phyloP scores from a whole-genome alignment of 805 yeast genomes.

The Barnettozyma vustinii region DNA sequence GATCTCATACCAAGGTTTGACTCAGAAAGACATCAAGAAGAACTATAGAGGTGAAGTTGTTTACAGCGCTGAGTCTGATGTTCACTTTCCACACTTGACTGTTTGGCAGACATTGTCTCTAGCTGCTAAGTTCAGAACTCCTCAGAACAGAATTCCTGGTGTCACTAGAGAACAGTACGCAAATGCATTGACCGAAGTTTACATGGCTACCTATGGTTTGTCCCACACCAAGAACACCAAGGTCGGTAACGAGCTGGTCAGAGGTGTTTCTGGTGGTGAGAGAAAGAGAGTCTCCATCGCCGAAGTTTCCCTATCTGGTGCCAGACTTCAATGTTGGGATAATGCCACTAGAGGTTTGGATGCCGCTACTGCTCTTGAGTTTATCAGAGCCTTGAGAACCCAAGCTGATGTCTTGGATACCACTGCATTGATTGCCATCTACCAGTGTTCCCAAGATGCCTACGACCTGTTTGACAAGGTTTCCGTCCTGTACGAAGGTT shows the following conservation, averaged over 20 bases:
- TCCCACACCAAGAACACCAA: slow-evolving; percentile 56
- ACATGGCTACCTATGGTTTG: slow-evolving; percentile 47
- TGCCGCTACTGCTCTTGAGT: slow-evolving; percentile 56
- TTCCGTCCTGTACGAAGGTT: slow-evolving; percentile 48
- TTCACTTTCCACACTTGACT: slow-evolving; percentile 56
- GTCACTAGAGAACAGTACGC: slow-evolving; percentile 45
- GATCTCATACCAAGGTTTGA: slow-evolving; percentile 47
- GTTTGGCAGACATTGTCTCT: slow-evolving; percentile 56
- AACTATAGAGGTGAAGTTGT: slow-evolving; percentile 58
- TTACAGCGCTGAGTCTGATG: slow-evolving; percentile 59
- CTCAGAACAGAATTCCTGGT: slow-evolving; percentile 48
- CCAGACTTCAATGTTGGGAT: slow-evolving; percentile 49
- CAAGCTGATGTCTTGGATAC: slow-evolving; percentile 42
- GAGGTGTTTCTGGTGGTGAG: slow-evolving; percentile 77
- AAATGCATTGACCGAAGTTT: slow-evolving; percentile 42
- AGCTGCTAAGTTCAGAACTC: slow-evolving; percentile 52
- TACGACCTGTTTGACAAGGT: slow-evolving; percentile 52
- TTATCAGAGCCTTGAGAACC: slow-evolving; percentile 47
- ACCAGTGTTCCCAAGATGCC: slow-evolving; percentile 52
- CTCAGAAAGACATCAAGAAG: slow-evolving; percentile 38
- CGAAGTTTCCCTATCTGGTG: slow-evolving; percentile 48
- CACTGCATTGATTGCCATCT: slow-evolving; percentile 58
- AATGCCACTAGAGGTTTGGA: slow-evolving; percentile 64
- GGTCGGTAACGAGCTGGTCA: slow-evolving; percentile 60
- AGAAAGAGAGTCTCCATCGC: slow-evolving; percentile 73